Percentiles rank a stretch among this genome's conserved stretches.
Evolutionary conservation across 2,329 filamentous ascomycete species (phyloP).

Genomic region (Neofusicoccum kwambonambiense): DNA sequence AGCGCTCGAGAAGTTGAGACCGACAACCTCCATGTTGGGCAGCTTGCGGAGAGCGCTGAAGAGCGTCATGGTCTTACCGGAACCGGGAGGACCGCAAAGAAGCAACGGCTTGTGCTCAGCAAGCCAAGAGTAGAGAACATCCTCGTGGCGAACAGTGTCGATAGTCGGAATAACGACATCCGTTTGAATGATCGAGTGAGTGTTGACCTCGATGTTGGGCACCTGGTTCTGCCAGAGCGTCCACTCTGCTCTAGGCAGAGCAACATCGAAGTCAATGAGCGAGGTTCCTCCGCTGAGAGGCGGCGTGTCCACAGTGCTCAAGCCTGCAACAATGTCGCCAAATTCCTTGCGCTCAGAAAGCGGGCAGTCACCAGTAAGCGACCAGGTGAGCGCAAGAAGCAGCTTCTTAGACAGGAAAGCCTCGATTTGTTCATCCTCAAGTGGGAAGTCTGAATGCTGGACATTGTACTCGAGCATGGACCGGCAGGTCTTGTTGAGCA

Average conservation of each 20-base stretch:
- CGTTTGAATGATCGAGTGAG: constrained; percentile 95
- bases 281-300: constrained; percentile 74
- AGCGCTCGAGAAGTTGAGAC: constrained; percentile 98
- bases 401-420: constrained; percentile 91
- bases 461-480: constrained; percentile 94
- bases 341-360: constrained; percentile 83
- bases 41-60: constrained; percentile 97
- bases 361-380: constrained; percentile 91
- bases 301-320: constrained; percentile 84
- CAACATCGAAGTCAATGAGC: constrained; percentile 93
- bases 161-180: constrained; percentile 98
- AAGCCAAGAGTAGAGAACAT: constrained; percentile 99
- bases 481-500: constrained; percentile 90
- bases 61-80: constrained; percentile 99
- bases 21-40: constrained; percentile 98
- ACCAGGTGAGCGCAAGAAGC: constrained; percentile 89
- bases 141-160: constrained; percentile 95
- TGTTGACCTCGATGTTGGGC: constrained; percentile 93
- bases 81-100: constrained; percentile 94
- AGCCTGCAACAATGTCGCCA: constrained; percentile 76
- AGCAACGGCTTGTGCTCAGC: constrained; percentile 97
- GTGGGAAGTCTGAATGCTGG: constrained; percentile 88
- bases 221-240: constrained; percentile 92
- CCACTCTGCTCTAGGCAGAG: constrained; percentile 85
- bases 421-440: constrained; percentile 87